A percentile compares a stretch with the other conserved stretches of the same genome.
These are phyloP conservation scores for Taphrina pruni DNA, from an alignment of 1,139 yeast genomes.

Conservation along the genomic window DNA sequence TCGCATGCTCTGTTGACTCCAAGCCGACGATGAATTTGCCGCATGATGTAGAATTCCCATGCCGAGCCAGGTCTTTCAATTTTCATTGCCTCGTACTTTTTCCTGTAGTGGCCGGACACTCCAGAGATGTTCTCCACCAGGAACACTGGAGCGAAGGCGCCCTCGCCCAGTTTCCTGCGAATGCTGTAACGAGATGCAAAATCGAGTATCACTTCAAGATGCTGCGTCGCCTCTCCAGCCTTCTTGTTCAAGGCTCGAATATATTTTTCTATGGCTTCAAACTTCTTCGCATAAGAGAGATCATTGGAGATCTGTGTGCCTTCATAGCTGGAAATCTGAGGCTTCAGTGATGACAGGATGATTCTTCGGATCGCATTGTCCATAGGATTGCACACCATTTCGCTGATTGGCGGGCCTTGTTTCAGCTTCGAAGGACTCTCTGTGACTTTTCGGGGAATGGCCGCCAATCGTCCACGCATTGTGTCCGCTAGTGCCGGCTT, in stretches of 20 bases:
- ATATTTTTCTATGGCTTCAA: constrained; percentile 53
- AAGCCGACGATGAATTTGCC: constrained; percentile 52
- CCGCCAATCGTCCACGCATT: constrained; percentile 8
- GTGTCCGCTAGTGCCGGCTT: constrained; percentile 16
- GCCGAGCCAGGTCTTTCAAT: constrained; percentile 71
- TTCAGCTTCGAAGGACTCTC: constrained; percentile 4
- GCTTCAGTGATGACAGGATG: constrained; percentile 49
- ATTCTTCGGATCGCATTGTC: constrained; percentile 49
- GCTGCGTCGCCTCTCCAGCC: constrained; percentile 47
- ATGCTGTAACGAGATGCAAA: constrained; percentile 61
- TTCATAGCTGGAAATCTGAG: constrained; percentile 50
- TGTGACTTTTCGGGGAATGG: background rate
- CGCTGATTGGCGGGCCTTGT: constrained; percentile 43
- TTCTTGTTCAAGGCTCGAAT: constrained; percentile 53
- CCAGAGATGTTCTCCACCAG: constrained; percentile 68
- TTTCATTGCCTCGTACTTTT: constrained; percentile 66
- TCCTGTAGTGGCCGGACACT: background rate
- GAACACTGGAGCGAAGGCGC: constrained; percentile 81
- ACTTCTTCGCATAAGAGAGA: constrained; percentile 47
- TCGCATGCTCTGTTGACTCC: constrained; percentile 48
- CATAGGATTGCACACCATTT: constrained; percentile 50
- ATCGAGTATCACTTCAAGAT: constrained; percentile 56
- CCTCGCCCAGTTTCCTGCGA: constrained; percentile 70
- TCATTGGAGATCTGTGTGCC: constrained; percentile 52
- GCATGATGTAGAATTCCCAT: constrained; percentile 84